These are phyloP conservation scores for Linnemannia exigua DNA, from an alignment of 192 early-diverging fungal species.

Conservation along the genomic window DNA sequence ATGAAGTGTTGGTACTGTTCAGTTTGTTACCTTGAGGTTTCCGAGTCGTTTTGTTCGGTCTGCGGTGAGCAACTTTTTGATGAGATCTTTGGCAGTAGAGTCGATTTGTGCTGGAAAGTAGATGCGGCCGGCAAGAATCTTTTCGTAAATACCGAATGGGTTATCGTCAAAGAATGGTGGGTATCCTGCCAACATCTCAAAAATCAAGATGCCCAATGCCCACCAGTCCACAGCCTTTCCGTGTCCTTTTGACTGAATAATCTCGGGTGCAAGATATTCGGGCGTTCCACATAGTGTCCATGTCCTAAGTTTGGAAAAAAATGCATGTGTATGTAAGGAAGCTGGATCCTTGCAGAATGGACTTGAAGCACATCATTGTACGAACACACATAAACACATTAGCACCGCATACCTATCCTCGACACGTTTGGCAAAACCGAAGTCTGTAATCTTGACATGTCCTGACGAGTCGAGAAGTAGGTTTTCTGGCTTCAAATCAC, in stretches of 20 bases:
- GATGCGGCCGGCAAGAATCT: constrained; percentile 93
- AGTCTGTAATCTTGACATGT: constrained; percentile 98
- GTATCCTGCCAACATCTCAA: constrained; percentile 98
- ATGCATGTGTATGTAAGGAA: not conserved
- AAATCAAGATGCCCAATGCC: constrained; percentile 97
- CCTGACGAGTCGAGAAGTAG: constrained; percentile 86
- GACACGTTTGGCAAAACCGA: constrained; percentile 98
- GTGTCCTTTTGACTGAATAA: constrained; percentile 97
- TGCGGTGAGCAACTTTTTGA: constrained; percentile 91
- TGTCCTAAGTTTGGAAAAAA: constrained; percentile 69
- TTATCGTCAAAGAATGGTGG: constrained; percentile 99
- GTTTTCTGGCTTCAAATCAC: constrained; percentile 97
- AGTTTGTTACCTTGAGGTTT: constrained; percentile 77
- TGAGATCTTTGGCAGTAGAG: constrained; percentile 86
- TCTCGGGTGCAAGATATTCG: constrained; percentile 97
- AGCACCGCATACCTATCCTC: constrained; percentile 60
- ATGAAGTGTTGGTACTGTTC: too few species aligned
- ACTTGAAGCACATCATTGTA: not conserved
- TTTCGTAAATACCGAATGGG: constrained; percentile 98
- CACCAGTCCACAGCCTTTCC: constrained; percentile 99
- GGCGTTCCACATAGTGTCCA: constrained; percentile 99
- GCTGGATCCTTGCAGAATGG: not conserved
- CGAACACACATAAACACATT: not conserved
- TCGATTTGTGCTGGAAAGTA: constrained; percentile 93
- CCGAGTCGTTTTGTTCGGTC: constrained; percentile 95